These are phyloP conservation scores for Cercospora sojina DNA, from an alignment of 2,329 filamentous ascomycete species.

Conservation along the genomic window DNA sequence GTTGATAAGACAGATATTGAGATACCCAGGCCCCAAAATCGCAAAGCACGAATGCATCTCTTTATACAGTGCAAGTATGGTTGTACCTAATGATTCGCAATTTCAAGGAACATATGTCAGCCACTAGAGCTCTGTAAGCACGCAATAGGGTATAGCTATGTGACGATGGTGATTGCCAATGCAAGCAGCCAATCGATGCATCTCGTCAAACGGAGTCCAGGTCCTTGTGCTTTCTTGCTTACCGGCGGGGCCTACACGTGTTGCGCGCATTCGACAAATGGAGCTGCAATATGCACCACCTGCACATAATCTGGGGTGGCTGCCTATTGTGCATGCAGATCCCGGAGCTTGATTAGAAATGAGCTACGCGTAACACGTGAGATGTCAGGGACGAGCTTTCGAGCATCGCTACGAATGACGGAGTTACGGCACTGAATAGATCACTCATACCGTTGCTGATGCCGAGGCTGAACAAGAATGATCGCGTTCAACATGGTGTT, in stretches of 20 bases:
- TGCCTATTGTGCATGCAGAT: slow-evolving; percentile 4
- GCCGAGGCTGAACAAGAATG: background rate
- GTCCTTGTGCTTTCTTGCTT: background rate
- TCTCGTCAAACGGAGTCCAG: background rate
- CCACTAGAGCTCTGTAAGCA: slow-evolving; percentile 16
- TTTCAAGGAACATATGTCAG: slow-evolving; percentile 18
- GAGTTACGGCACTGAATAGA: background rate
- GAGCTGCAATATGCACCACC: background rate
- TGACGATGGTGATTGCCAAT: slow-evolving; percentile 21
- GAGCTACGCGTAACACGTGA: background rate
- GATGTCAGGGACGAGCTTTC: background rate
- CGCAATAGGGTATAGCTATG: slow-evolving; percentile 21
- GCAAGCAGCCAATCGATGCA: slow-evolving; percentile 14
- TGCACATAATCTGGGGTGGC: background rate
- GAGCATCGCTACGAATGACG: background rate
- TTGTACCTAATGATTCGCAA: background rate
- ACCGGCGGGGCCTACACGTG: background rate
- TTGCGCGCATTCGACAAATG: background rate
- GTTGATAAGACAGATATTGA: background rate
- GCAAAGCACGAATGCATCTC: background rate
- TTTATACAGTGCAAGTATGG: slow-evolving; percentile 1
- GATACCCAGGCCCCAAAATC: background rate
- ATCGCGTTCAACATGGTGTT: background rate
- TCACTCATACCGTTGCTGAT: background rate
- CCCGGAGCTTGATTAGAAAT: slow-evolving; percentile 7